A percentile compares a stretch with the other conserved stretches of the same genome.
phyloP scores from a whole-genome alignment of 768 basidiomycete species.

The Sporobolomyces pararoseus region DNA sequence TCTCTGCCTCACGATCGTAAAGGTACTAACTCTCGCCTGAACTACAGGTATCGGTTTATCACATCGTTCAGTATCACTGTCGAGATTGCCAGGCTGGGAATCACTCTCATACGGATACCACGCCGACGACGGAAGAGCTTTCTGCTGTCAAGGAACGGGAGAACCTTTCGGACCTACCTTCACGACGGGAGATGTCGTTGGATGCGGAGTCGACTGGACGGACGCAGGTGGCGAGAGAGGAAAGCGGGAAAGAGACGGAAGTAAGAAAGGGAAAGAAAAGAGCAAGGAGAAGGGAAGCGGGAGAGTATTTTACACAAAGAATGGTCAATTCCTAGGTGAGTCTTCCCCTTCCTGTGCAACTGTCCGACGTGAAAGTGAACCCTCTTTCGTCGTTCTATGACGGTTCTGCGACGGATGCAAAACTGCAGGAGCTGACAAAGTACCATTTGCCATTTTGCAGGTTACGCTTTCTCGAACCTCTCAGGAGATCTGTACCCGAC shows the following conservation, averaged over 20 bases:
- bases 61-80: slow-evolving; percentile 61
- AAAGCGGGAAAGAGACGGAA: slow-evolving; percentile 6
- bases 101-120: slow-evolving; percentile 80
- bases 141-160: slow-evolving; percentile 66
- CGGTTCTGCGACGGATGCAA: neutral
- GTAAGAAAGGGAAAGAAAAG: slow-evolving; percentile 10
- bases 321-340: slow-evolving; percentile 57
- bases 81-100: slow-evolving; percentile 78
- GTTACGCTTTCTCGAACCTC: slow-evolving; percentile 48
- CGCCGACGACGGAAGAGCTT: slow-evolving; percentile 79
- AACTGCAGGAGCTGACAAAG: neutral
- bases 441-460: neutral
- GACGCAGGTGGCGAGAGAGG: slow-evolving; percentile 14
- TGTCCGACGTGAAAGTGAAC: no score
- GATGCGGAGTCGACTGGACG: slow-evolving; percentile 88
- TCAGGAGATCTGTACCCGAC: slow-evolving; percentile 71
- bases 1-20: neutral
- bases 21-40: no score
- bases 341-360: neutral
- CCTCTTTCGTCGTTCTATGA: no score
- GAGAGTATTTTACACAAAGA: slow-evolving; percentile 83
- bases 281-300: slow-evolving; percentile 46
- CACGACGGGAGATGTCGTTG: slow-evolving; percentile 78
- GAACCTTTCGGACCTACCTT: slow-evolving; percentile 72
- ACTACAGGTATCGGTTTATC: slow-evolving; percentile 80